Base-by-base conservation (phyloP, 495 filamentous ascomycete genomes). In the Hypoxylon lenormandii region DNA sequence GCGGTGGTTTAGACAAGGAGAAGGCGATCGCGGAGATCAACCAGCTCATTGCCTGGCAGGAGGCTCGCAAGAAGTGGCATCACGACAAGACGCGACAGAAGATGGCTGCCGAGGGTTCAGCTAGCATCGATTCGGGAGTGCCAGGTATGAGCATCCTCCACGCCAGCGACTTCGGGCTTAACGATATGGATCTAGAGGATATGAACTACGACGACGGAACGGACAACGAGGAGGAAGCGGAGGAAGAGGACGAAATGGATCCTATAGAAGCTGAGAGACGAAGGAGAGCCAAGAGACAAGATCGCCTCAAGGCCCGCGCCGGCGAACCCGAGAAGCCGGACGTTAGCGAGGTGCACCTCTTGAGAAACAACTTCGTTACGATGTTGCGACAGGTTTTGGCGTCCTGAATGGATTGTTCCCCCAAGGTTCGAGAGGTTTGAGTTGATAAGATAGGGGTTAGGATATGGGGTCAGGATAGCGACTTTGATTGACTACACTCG, bases 21-120 rank as follows among this genome's bases (percentile, higher is more conserved):
- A 85, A 86, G 53, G 92, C 90, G 0, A 86, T 94, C n/a, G 76
- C 78, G 0, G 95, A 98, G 78, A 92, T 97, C 66, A 85, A 98
- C 74, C 77, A 80, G 26, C 83, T 98, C 18, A 93, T 98, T 56
- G 83, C 90, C 56, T 98, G 95, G 95, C 95, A 98, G 72, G 92
- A 92, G 76, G 91, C 90, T 57, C 83, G 96, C 46, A 97, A 98
- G 82, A 91, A 91, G 75, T 98, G 95, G 95, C 95, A 98, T 70
- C 86, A 96, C 59, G 92, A 96, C 77, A 98, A 98, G 82, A 98
- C 95, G 6, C 82, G 94, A 59, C 95, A 97, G 81, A 98, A 98
- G 84, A 98, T 98, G 95, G 95, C 95, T 4, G 91, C 91, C 13
- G 92, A 92, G 63, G 91, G 89, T 5, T 83, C 79, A 0, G 83